Evolutionary conservation across 345 rosid species (phyloP).

Genomic region (Fremontodendron californicum): DNA sequence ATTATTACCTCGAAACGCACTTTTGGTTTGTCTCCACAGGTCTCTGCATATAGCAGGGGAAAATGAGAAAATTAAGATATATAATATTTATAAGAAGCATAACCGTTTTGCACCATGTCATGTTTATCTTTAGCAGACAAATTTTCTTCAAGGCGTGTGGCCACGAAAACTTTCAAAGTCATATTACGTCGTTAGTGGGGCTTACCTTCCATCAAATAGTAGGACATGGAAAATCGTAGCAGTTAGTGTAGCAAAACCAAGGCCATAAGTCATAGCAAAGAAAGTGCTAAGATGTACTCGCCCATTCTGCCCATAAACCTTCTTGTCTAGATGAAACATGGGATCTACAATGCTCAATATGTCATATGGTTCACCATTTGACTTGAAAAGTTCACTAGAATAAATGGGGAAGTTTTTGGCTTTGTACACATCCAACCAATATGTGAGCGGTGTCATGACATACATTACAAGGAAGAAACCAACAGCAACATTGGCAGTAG

Average conservation of each 20-base stretch:
- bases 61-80: background rate
- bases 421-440: slow-evolving; percentile 56
- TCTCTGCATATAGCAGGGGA: slow-evolving; percentile 39
- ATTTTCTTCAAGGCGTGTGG: background rate
- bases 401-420: slow-evolving; percentile 72
- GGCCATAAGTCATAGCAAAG: slow-evolving; percentile 73
- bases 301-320: slow-evolving; percentile 44
- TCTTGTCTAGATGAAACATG: slow-evolving; percentile 54
- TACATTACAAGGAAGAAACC: slow-evolving; percentile 64
- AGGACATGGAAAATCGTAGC: slow-evolving; percentile 63
- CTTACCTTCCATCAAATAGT: slow-evolving; percentile 63
- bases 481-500: slow-evolving; percentile 57
- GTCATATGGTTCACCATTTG: slow-evolving; percentile 50
- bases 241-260: slow-evolving; percentile 73
- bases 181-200: background rate
- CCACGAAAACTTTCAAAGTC: background rate
- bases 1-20: slow-evolving; percentile 44
- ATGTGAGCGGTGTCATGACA: slow-evolving; percentile 52
- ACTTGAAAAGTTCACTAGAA: slow-evolving; percentile 47
- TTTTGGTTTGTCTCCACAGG: slow-evolving; percentile 51
- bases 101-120: background rate
- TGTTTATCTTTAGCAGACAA: background rate
- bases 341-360: slow-evolving; percentile 49
- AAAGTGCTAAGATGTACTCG: slow-evolving; percentile 59
- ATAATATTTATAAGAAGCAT: no score